Base-by-base conservation (phyloP, 2,329 filamentous ascomycete genomes). In the Fusarium fracticaudum region DNA sequence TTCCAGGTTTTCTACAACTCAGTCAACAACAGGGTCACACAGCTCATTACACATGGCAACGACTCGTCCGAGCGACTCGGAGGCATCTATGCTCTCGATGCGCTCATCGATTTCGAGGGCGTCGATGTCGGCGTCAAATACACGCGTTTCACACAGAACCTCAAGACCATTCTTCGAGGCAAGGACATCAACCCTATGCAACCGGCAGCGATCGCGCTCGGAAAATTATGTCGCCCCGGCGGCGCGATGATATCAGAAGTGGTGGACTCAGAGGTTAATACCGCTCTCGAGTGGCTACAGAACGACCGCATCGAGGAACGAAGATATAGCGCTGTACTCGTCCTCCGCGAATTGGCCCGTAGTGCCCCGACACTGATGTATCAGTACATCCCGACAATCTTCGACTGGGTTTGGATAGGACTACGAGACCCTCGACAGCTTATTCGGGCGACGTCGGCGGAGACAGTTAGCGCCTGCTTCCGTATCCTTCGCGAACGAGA, bases 341-440 rank as follows among this genome's bases (percentile, higher is more conserved):
- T 98, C 38, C 89, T 99, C 62, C 91, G 95, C 67, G 96, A 99
- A 81, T 88, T 99, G 67, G 95, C 95, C 12, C 91, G 94, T 77
- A 97, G 96, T 81, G 97, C 96, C 6, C 96, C 96, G 8, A 99
- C 96, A 0, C 88, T 99, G 64, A 95, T 99, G 85, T 99, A 98
- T 83, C 91, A 93, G 73, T 98, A 97, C 84, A 95, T 98, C 58
- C 92, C 93, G n/a, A 92, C 96, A 80, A 94, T 99, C 58, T 95
- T 99, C 79, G 95, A 98, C 77, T 92, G 97, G 81, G 94, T 99
- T 72, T 98, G 96, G 96, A 93, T 97, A 60, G 96, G 95, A 35
- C 87, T 99, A 65, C 90, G 96, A 69, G 96, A 99, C 80, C 91
- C 91, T 44, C 95, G 97, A 81, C 93, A 97, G 53, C 90, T 98